These are phyloP conservation scores for Acacia melanoxylon DNA, from an alignment of 306 rosid species.

Conservation along the genomic window DNA sequence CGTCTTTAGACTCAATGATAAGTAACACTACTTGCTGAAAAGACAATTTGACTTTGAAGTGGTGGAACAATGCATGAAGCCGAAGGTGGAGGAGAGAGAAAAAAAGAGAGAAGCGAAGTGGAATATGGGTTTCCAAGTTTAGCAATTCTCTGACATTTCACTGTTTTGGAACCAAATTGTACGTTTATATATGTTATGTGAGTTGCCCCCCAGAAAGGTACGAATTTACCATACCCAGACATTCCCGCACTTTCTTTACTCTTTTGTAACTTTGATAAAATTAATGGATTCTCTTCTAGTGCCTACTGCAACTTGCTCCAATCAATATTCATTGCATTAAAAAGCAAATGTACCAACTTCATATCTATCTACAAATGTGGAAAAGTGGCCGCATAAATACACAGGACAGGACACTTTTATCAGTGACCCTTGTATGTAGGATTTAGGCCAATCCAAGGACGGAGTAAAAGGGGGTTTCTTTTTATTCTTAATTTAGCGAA, in stretches of 20 bases:
- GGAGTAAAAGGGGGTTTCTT: background rate
- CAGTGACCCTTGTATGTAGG: background rate
- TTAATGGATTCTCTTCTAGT: background rate
- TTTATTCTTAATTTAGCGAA: background rate
- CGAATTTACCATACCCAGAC: constrained; percentile 25
- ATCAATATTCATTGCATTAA: background rate
- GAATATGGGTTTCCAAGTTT: background rate
- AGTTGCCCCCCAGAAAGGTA: constrained; percentile 30
- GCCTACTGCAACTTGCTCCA: background rate
- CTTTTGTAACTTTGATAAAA: constrained; percentile 11
- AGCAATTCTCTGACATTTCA: constrained; percentile 17
- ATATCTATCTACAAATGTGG: background rate
- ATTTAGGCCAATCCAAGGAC: constrained; percentile 4
- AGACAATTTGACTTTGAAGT: constrained; percentile 27
- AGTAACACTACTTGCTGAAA: constrained; percentile 21
- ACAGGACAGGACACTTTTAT: constrained; percentile 4
- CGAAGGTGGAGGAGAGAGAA: background rate
- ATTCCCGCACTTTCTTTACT: constrained; percentile 20
- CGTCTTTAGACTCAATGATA: constrained; percentile 16
- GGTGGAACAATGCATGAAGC: constrained; percentile 11
- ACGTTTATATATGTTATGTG: constrained; percentile 18
- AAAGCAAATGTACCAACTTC: background rate
- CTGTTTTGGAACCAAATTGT: background rate
- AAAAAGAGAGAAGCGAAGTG: background rate
- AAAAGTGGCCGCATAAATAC: background rate